Evolutionary conservation across 148 eudicot genomes (phyloP).

Genomic region (Chenopodium quinoa): DNA sequence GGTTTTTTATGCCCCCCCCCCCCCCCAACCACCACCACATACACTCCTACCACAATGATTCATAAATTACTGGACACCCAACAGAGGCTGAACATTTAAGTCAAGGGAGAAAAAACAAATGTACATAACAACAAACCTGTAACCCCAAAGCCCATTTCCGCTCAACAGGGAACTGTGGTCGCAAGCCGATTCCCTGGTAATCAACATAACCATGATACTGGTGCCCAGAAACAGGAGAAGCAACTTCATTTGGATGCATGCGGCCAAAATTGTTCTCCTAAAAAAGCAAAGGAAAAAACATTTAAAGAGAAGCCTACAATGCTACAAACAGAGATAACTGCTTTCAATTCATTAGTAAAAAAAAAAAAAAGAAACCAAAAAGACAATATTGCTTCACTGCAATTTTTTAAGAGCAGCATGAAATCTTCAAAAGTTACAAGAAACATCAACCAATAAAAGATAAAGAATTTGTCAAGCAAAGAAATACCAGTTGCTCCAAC

Average conservation of each 20-base stretch:
- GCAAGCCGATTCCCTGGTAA: constrained; percentile 58
- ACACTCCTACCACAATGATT: background rate
- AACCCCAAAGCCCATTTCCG: constrained; percentile 98
- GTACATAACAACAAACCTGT: constrained; percentile 51
- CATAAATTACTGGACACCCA: background rate
- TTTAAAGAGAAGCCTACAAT: background rate
- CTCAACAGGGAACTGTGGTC: constrained; percentile 63
- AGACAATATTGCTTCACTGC: background rate
- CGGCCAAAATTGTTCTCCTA: constrained; percentile 60
- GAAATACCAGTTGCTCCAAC: background rate
- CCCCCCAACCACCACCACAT: too few species aligned
- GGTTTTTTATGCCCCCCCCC: too few species aligned
- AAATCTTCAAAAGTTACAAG: background rate
- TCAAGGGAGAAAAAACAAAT: background rate
- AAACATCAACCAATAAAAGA: background rate
- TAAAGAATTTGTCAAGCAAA: background rate
- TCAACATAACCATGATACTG: constrained; percentile 61
- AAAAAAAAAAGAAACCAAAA: background rate
- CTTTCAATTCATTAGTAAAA: background rate
- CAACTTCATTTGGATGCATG: constrained; percentile 52
- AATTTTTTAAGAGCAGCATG: background rate
- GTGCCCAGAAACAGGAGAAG: constrained; percentile 48
- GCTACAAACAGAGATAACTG: background rate
- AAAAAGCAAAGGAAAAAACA: constrained; percentile 1
- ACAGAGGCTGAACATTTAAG: background rate